Percentiles rank a stretch among this genome's conserved stretches.
Evolutionary conservation across 2,329 filamentous ascomycete genomes (phyloP).

Genomic region (Trichoderma asperellum): DNA sequence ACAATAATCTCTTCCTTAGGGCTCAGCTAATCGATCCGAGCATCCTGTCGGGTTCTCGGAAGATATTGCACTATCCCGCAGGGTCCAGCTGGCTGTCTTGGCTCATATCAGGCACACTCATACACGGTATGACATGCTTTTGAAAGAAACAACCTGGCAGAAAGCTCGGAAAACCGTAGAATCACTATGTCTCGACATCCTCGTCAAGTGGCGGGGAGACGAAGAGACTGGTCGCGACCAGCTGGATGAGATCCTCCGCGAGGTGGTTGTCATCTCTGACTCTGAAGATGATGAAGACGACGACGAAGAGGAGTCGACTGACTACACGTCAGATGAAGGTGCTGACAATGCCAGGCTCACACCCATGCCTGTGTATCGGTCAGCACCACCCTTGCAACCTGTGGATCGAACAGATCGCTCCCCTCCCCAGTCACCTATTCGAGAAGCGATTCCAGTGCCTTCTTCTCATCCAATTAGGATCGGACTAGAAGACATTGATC

Average conservation of each 20-base stretch:
- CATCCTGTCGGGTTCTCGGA: conserved; percentile 61
- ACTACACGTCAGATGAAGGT: conserved; percentile 37
- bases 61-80: conserved; percentile 60
- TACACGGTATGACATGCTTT: conserved; percentile 65
- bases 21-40: conserved; percentile 55
- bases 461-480: background rate
- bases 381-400: conserved; percentile 4
- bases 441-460: conserved; percentile 11
- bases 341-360: conserved; percentile 30
- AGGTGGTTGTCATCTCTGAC: conserved; percentile 69
- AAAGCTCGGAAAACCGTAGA: conserved; percentile 66
- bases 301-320: conserved; percentile 47
- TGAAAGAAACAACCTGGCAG: conserved; percentile 61
- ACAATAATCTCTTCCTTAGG: conserved; percentile 43
- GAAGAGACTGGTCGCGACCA: conserved; percentile 70
- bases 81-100: conserved; percentile 67
- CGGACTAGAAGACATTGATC: conserved; percentile 31
- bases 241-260: conserved; percentile 67
- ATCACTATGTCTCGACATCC: conserved; percentile 62
- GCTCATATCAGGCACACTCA: conserved; percentile 70
- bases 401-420: conserved; percentile 7
- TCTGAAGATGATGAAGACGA: conserved; percentile 56
- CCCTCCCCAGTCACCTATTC: conserved; percentile 16
- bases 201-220: conserved; percentile 73
- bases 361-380: conserved; percentile 21